Evolutionary conservation across 2,329 filamentous ascomycete genomes (phyloP).

Genomic region (Colletotrichum sublineola): DNA sequence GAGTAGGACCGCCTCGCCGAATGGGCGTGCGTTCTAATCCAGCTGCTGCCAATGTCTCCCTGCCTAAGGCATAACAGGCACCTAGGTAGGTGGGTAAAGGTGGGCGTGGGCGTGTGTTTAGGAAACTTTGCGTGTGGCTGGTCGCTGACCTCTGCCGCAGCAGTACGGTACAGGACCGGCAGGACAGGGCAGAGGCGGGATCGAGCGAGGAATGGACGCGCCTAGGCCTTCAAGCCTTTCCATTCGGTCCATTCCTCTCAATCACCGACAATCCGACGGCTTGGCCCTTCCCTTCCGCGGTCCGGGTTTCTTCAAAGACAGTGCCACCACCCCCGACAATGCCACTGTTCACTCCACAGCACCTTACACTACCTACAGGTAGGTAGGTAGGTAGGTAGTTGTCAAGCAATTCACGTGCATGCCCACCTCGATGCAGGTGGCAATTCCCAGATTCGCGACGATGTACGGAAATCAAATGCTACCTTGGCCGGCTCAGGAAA

Average conservation of each 20-base stretch:
- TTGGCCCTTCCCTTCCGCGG: neutral
- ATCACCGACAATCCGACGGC: neutral
- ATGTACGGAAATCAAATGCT: neutral
- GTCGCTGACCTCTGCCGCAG: neutral
- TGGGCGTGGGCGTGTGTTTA: neutral
- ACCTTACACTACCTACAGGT: neutral
- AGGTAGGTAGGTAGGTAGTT: too few species aligned
- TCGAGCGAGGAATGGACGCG: constrained; percentile 1
- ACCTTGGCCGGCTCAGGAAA: neutral
- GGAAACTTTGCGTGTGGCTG: neutral
- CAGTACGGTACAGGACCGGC: too few species aligned
- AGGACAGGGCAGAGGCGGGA: neutral
- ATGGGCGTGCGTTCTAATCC: neutral
- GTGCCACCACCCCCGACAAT: neutral
- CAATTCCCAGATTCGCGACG: neutral
- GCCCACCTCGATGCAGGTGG: neutral
- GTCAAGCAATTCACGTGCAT: neutral
- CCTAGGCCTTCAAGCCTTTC: constrained; percentile 45
- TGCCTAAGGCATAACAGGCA: neutral
- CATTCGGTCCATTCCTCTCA: neutral
- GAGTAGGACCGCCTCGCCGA: constrained; percentile 14
- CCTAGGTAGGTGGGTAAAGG: neutral
- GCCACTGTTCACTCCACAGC: neutral
- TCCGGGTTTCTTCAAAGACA: neutral
- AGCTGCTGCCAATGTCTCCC: neutral